Conservation (phyloP, 2,329 filamentous ascomycete species). For the Fusarium piperis region DNA sequence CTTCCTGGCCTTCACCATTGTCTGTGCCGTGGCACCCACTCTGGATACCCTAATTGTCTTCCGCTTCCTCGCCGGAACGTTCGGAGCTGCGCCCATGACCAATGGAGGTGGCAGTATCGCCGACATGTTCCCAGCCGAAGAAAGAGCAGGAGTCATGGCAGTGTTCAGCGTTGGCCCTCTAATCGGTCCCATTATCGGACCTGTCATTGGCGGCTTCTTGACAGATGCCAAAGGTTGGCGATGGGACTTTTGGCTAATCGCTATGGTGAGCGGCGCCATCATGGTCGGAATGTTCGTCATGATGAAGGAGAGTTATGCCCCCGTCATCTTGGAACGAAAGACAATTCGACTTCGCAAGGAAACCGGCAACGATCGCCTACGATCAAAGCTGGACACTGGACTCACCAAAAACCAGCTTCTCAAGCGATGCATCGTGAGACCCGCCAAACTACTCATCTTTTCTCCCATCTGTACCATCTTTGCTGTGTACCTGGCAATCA, state of each 20-base stretch:
- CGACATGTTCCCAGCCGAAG: constrained; percentile 46
- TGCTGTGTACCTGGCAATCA: constrained; percentile 60
- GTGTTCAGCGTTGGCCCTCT: constrained; percentile 66
- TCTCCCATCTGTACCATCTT: constrained; percentile 58
- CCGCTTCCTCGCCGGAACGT: constrained; percentile 62
- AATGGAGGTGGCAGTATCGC: constrained; percentile 62
- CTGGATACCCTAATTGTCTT: constrained; percentile 56
- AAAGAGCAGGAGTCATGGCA: constrained; percentile 57
- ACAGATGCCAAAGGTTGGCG: constrained; percentile 68
- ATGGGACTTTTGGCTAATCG: constrained; percentile 70
- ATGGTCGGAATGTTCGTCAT: constrained; percentile 44
- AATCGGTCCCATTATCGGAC: constrained; percentile 50
- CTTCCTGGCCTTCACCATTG: constrained; percentile 52
- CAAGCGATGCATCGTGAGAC: constrained; percentile 52
- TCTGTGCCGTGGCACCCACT: constrained; percentile 51
- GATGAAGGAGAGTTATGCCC: constrained; percentile 51
- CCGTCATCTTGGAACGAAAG: constrained; percentile 51
- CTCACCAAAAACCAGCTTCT: constrained; percentile 49
- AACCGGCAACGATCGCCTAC: constrained; percentile 49
- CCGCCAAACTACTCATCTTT: constrained; percentile 61
- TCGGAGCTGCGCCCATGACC: constrained; percentile 62
- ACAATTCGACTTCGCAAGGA: constrained; percentile 48
- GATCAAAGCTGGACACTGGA: constrained; percentile 57
- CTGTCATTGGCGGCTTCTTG: constrained; percentile 66
- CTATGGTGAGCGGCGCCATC: constrained; percentile 58